Evolutionary conservation across 257 asterid genomes (phyloP).

Genomic region (Craterostigma plantagineum): DNA sequence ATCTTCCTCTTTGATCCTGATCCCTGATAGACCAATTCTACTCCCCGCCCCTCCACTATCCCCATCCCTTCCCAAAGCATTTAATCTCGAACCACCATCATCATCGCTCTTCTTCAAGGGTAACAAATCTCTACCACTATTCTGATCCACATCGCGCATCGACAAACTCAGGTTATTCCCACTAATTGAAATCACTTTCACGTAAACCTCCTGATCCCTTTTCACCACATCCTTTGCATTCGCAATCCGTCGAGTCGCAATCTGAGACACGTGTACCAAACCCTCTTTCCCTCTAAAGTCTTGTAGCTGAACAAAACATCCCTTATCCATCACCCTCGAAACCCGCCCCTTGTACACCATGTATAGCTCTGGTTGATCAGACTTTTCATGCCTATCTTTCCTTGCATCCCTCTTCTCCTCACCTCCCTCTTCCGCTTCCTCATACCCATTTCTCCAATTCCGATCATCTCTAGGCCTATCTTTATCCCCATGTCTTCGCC

Average conservation of each 20-base stretch:
- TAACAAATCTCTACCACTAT: conserved; percentile 60
- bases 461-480: conserved; percentile 14
- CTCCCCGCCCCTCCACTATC: conserved; percentile 33
- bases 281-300: conserved; percentile 77
- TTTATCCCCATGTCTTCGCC: conserved; percentile 14
- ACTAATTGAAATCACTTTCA: conserved; percentile 58
- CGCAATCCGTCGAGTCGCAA: conserved; percentile 63
- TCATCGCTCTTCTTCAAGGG: conserved; percentile 57
- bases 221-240: conserved; percentile 84
- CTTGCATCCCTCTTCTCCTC: conserved; percentile 22
- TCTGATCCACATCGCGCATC: conserved; percentile 91
- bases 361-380: conserved; percentile 52
- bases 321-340: conserved; percentile 75
- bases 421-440: conserved; percentile 30
- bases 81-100: conserved; percentile 27
- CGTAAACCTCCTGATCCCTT: conserved; percentile 81
- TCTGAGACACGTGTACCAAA: conserved; percentile 68
- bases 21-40: conserved; percentile 74
- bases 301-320: conserved; percentile 74
- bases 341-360: conserved; percentile 68
- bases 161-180: conserved; percentile 73
- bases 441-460: conserved; percentile 16
- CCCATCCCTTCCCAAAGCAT: conserved; percentile 34
- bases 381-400: conserved; percentile 11
- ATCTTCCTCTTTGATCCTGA: conserved; percentile 39